A percentile compares a stretch with the other conserved stretches of the same genome.
Evolutionary conservation across 2,329 filamentous ascomycete genomes (phyloP).

Genomic region (Fusarium hainanense): DNA sequence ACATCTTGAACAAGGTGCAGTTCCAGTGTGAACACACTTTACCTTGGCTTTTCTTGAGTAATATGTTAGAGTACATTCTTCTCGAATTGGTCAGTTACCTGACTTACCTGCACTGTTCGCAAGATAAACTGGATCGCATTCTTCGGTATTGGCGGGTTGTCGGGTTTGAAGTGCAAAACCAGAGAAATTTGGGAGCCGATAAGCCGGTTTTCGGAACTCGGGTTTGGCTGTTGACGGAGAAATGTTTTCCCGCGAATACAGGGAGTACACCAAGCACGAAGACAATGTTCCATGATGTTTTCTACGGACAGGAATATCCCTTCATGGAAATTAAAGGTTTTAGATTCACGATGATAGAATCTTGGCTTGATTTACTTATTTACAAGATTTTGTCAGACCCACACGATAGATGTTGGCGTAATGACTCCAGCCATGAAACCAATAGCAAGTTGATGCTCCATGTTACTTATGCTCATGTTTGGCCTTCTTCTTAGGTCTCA

Average conservation of each 20-base stretch:
- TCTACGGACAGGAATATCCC: no score
- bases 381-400: not conserved
- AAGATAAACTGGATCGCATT: slow-evolving; percentile 52
- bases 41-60: slow-evolving; percentile 48
- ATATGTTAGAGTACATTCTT: not conserved
- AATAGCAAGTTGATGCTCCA: no score
- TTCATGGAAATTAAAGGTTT: no score
- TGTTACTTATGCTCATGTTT: slow-evolving; percentile 8
- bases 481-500: slow-evolving; percentile 23
- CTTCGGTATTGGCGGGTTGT: slow-evolving; percentile 10
- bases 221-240: not conserved
- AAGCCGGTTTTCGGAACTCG: slow-evolving; percentile 24
- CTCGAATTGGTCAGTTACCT: fast-evolving
- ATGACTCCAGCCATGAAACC: no score
- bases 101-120: slow-evolving; percentile 49
- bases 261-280: not conserved
- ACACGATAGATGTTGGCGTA: not conserved
- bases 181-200: not conserved
- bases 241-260: not conserved
- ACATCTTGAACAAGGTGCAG: slow-evolving; percentile 49
- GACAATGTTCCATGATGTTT: no score
- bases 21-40: slow-evolving; percentile 50
- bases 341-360: no score
- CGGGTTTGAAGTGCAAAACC: slow-evolving; percentile 14
- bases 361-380: not conserved